Conservation (phyloP, 768 basidiomycete species). For the Lentinula boryana region DNA sequence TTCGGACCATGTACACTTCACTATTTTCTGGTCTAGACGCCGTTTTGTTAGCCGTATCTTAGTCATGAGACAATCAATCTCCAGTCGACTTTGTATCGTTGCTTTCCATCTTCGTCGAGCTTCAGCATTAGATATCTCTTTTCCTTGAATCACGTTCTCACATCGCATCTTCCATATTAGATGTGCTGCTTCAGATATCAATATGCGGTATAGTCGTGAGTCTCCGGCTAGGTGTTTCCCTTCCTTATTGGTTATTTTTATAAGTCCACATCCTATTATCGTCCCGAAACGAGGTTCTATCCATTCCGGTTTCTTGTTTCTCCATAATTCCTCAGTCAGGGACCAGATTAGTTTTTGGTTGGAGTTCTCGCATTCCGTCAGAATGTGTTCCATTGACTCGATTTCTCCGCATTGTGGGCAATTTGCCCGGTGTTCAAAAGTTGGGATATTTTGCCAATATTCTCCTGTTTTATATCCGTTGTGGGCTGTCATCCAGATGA, state of each 20-base stretch:
- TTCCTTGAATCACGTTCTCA: conserved; percentile 14
- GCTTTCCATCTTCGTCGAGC: too few relatives aligned
- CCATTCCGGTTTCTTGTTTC: conserved; percentile 11
- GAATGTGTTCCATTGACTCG: too few relatives aligned
- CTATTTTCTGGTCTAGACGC: too few relatives aligned
- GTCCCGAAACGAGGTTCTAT: conserved; percentile 8
- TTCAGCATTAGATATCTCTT: too few relatives aligned
- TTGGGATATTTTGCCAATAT: not conserved
- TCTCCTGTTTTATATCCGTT: conserved; percentile 1
- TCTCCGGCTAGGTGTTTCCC: conserved; percentile 6
- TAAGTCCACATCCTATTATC: conserved; percentile 13
- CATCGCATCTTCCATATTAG: conserved; percentile 25
- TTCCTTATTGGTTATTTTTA: not conserved
- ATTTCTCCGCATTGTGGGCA: conserved; percentile 7
- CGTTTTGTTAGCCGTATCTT: too few relatives aligned
- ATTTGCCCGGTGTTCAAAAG: not conserved
- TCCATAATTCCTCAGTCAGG: conserved; percentile 14
- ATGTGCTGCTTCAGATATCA: conserved; percentile 21
- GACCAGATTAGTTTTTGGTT: conserved; percentile 20
- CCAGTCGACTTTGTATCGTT: too few relatives aligned
- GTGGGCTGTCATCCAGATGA: conserved; percentile 11
- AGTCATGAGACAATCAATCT: too few relatives aligned
- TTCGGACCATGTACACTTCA: too few relatives aligned
- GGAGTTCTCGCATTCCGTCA: conserved; percentile 16
- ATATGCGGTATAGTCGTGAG: conserved; percentile 16